Base-by-base conservation (phyloP, 1,139 yeast genomes). In the Hansenula lynferdii region DNA sequence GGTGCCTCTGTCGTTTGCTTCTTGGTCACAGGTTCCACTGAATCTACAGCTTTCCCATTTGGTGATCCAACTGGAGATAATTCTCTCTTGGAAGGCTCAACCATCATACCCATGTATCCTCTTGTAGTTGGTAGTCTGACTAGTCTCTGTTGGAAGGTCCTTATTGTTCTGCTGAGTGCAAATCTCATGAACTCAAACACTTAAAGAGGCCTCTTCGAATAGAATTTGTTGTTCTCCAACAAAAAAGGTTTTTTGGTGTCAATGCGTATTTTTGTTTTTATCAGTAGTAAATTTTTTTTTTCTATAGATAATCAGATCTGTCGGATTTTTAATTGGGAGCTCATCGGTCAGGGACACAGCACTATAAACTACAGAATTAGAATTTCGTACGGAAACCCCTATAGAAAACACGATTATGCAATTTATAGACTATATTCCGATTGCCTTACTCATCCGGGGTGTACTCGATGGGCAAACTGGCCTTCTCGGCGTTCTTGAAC, bases 401-500 rank as follows among this genome's bases (percentile, higher is more conserved):
- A n/a, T n/a, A n/a, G n/a, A n/a, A n/a, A n/a, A n/a, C n/a, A n/a
- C n/a, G n/a, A n/a, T n/a, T n/a, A n/a, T n/a, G n/a, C n/a, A n/a
- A n/a, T n/a, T n/a, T n/a, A 8, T 5, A 15, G 10, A 10, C 6
- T 26, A 26, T 8, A 3, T 5, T n/a, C 2, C 22, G 8, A 20
- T n/a, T 7, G 6, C 22, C 8, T 34, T 37, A 46, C 27, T 49
- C 50, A n/a, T 50, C 42, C 20, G 39, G 26, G 6, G 42, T 22
- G 32, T 49, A 50, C 27, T 44, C 51, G 9, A 49, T 34, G 7
- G 71, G 62, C 23, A 62, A 58, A 37, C 62, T 64, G 10, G 79
- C 76, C 54, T 75, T 78, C 48, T 82, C 89, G 10, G 80, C 77
- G 51, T 79, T 77, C 47, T 71, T 75, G 54, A 79, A 78, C 5